Conservation (phyloP, 179 eudicot genomes). For the Heliamphora ciliata region DNA sequence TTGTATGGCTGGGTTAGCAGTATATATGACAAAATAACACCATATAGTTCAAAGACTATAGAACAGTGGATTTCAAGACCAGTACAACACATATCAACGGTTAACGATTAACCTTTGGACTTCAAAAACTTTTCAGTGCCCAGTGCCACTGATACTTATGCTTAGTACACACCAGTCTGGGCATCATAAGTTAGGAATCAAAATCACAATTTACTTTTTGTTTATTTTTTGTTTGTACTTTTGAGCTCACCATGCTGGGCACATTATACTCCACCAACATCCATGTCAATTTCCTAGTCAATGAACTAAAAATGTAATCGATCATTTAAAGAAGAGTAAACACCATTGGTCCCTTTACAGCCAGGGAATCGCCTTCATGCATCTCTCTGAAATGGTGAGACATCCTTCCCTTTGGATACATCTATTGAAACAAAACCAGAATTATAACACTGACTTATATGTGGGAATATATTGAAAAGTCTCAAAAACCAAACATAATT, state of each 20-base stretch:
- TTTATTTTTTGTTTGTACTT: no score
- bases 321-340: background rate
- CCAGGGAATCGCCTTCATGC: conserved; percentile 64
- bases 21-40: no score
- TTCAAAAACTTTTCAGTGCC: no score
- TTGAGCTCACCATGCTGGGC: background rate
- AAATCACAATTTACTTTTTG: background rate
- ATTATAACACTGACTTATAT: background rate
- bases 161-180: no score
- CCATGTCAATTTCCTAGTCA: background rate
- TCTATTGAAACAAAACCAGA: conserved; percentile 30
- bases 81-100: background rate
- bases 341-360: conserved; percentile 87
- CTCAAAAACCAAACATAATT: background rate
- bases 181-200: no score
- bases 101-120: no score
- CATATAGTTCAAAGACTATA: background rate
- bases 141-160: no score
- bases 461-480: background rate
- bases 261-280: background rate
- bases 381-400: conserved; percentile 86
- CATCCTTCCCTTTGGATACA: conserved; percentile 96
- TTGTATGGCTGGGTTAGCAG: no score
- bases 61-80: background rate
- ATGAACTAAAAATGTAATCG: background rate